phyloP scores from a whole-genome alignment of 75 land plant species.

The Chamaecyparis obtusa region DNA sequence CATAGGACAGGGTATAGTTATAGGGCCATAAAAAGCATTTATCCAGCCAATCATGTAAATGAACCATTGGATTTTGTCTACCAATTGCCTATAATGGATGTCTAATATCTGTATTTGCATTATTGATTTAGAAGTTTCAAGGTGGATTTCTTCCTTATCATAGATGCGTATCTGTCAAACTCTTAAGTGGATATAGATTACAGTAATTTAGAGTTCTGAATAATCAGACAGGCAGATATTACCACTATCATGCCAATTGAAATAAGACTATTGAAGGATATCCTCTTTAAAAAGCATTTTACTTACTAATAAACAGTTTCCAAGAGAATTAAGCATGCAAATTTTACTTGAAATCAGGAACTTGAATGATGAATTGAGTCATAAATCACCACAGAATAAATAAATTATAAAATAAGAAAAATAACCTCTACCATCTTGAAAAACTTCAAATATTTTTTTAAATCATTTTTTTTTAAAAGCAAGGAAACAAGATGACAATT shows the following conservation, averaged over 20 bases:
- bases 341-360: background rate
- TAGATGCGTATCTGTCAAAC: no score
- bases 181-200: no score
- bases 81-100: background rate
- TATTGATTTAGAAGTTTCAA: background rate
- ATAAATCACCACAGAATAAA: background rate
- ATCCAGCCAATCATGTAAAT: background rate
- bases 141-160: background rate
- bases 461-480: no score
- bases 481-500: background rate
- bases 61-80: background rate
- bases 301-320: background rate
- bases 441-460: background rate
- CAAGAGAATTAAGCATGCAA: background rate
- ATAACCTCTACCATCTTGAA: background rate
- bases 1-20: background rate
- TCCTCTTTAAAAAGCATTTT: background rate
- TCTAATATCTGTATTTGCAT: background rate
- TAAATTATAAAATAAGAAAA: background rate
- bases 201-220: no score
- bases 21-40: background rate
- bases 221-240: background rate
- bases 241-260: background rate
- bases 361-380: background rate
- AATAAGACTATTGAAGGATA: background rate